Conservation (phyloP, 306 rosid genomes). For the Dryas drummondii region DNA sequence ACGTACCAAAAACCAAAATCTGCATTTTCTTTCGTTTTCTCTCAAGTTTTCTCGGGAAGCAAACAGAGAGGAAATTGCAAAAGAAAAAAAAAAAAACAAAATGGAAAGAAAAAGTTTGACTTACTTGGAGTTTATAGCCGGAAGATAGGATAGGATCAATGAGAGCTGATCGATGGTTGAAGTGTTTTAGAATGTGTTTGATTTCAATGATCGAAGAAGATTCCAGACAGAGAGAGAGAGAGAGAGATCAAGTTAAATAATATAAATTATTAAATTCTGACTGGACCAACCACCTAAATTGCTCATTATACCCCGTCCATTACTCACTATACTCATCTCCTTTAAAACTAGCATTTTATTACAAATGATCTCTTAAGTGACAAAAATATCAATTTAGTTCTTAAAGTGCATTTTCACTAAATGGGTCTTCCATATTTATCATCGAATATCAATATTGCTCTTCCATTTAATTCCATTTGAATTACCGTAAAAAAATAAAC, state of each 20-base stretch:
- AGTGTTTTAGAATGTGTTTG: background rate
- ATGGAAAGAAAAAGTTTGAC: background rate
- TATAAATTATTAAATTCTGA: no score
- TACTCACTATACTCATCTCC: no score
- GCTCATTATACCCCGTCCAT: no score
- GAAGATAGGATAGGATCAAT: slow-evolving; percentile 6
- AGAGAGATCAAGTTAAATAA: background rate
- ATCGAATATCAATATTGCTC: no score
- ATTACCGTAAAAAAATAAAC: no score
- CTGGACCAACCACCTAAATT: no score
- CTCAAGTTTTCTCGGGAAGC: slow-evolving; percentile 13
- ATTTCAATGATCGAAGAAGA: slow-evolving; percentile 41
- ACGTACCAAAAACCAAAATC: background rate
- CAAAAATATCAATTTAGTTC: no score
- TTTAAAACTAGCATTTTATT: no score
- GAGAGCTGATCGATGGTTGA: background rate
- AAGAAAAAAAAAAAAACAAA: background rate
- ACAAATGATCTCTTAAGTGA: no score
- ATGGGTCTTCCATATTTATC: no score
- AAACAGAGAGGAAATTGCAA: slow-evolving; percentile 6
- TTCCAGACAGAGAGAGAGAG: slow-evolving; percentile 33
- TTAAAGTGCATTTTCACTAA: no score
- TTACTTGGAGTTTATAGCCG: slow-evolving; percentile 4
- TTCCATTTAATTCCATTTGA: no score
- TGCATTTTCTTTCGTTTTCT: background rate